Evolutionary conservation across 2,329 filamentous ascomycete genomes (phyloP), one percentile per base, ranked within the genome.

Genomic region (Neofusicoccum sp.): DNA sequence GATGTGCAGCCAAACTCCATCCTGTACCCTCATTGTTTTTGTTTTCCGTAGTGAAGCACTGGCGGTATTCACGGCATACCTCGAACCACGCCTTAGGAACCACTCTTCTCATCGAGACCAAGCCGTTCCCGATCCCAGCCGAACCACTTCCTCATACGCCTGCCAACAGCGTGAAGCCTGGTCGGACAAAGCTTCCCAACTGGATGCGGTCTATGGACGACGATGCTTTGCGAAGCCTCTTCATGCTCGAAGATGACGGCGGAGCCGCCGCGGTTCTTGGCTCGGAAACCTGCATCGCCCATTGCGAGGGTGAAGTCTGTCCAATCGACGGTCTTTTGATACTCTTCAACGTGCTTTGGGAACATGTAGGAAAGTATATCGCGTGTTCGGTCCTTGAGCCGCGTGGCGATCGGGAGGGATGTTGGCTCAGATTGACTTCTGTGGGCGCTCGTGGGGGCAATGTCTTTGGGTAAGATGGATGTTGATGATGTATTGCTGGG

Each of bases 141-240:
- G 14, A 73, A 43, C 66, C 68, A 70, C 47, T 68, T 71, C 14
- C 62, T 65, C 67, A 73, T 62, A 0, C 70, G 62, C 28, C 64
- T 64, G 8, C 68, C 68, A 60, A 71, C 70, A 0, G 54, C 64
- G 28, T 66, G 68, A 7, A 73, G 53, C 67, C 70, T 68, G 31
- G 70, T 51, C 0, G 68, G 60, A 44, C 70, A 66, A 20, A 73
- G 63, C 4, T 56, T 66, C 0, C 67, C 58, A 5, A 65, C 64
- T 1, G 70, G 71, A 61, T 73, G 71, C 0, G 68, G 71, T 31
- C 63, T 64, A 61, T 72, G 70, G 30, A 73, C 70, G 9, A 65
- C 64, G 48, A 69, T 69, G 28, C 59, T 68, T 1, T 63, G 61
- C 2, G 14, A 28, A 20, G 26, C 4, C 5, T 30, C 14, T 12